These are phyloP conservation scores for Ceratocystis cubensis DNA, from an alignment of 2,329 filamentous ascomycete genomes.

Conservation along the genomic window DNA sequence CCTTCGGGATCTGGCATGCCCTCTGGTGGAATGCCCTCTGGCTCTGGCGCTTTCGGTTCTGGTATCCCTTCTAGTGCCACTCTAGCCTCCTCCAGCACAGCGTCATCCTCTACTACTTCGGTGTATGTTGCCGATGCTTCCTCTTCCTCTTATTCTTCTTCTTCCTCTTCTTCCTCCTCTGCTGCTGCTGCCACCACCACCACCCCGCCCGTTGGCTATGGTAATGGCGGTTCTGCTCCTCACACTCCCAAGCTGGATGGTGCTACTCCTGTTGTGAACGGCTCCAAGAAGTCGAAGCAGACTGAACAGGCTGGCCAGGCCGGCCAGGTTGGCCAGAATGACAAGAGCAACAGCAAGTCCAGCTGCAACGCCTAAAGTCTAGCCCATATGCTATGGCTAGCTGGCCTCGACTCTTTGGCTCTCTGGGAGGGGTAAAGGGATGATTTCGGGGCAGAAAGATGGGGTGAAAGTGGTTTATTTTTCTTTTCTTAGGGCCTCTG, in stretches of 20 bases:
- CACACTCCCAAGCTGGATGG: neutral
- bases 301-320: neutral
- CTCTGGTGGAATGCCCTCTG: neutral
- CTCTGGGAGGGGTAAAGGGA: neutral
- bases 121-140: neutral
- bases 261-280: neutral
- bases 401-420: neutral
- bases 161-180: neutral
- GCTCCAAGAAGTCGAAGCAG: neutral
- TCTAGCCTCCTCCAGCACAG: neutral
- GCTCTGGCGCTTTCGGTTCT: neutral
- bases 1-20: slow-evolving; percentile 1
- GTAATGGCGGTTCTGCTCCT: neutral
- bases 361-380: neutral
- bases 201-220: neutral
- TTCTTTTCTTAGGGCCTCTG: neutral
- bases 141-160: neutral
- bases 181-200: neutral
- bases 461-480: neutral
- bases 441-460: neutral
- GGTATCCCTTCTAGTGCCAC: slow-evolving; percentile 3
- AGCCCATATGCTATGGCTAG: neutral
- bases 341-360: neutral
- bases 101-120: slow-evolving; percentile 1
- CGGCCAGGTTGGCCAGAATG: neutral